Base-by-base conservation (phyloP, 2,329 filamentous ascomycete genomes). In the Pezicula rhizophila region DNA sequence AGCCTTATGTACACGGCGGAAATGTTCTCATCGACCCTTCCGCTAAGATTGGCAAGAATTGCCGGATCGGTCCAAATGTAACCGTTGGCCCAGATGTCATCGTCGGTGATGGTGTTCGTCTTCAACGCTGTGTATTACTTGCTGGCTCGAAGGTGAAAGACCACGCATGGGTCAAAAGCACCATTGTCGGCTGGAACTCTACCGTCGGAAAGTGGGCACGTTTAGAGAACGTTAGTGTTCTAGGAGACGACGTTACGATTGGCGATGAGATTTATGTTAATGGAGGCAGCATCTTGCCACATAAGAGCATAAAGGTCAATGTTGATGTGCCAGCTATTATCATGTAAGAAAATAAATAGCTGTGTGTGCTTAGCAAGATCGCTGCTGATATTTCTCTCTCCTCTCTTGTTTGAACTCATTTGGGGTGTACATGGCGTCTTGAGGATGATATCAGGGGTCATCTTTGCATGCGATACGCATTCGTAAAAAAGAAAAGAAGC, bases 301-400 rank as follows among this genome's bases (percentile, higher is more conserved):
- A 99, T 76, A 99, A 99, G 85, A 93, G 86, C 69, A 97, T 99
- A 79, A 97, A 97, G 80, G 82, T 85, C 64, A 99, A 99, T 70
- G 89, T 99, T 63, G 93, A 99, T 70, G 80, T 80, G 25, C 80
- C 80, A 20, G 79, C 80, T 52, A 84, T 84, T 57, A 84, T 84
- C 65, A 84, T 84, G 80, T 84, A 75, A 74, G 51, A 34, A 45
- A 37, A 20, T 31, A 46, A 37, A 20, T 31, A 10, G 8, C 28
- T 31, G 28, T 5, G 1, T 5, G 23, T 31, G 28, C 28, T 12
- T 10, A 12, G 8, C 28, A 31, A 31, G 28, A 12, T 31, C 28
- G 8, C 28, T 28, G 4, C 10, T 31, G 23, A 31, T 10, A 11
- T 31, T 31, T 31, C 28, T 31, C 28, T 31, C 28, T 31, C 28